Conservation (phyloP, 352 stramenopile species). For the Globisporangium polare region DNA sequence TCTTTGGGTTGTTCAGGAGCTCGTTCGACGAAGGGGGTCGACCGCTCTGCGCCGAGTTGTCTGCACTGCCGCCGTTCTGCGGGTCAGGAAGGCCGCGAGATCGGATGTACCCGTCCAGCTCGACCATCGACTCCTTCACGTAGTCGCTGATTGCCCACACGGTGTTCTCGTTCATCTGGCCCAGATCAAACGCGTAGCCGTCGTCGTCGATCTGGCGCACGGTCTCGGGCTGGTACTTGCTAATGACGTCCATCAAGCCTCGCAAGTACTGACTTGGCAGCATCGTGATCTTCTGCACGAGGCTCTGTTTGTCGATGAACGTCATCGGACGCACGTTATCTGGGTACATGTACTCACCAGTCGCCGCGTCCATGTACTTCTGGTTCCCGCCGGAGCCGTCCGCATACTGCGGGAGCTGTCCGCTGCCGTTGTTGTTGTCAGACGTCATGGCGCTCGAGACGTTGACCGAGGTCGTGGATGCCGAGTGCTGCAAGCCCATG, state of each 20-base stretch:
- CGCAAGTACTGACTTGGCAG: constrained; percentile 80
- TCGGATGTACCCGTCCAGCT: constrained; percentile 82
- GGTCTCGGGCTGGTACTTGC: constrained; percentile 85
- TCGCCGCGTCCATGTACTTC: constrained; percentile 60
- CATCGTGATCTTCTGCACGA: constrained; percentile 86
- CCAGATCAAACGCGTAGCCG: constrained; percentile 82
- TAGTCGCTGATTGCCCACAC: constrained; percentile 87
- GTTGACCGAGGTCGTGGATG: constrained; percentile 2
- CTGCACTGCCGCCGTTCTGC: constrained; percentile 1
- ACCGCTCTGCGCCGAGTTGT: constrained; percentile 10
- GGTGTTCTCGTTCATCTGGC: constrained; percentile 88
- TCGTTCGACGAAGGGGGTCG: constrained; percentile 8
- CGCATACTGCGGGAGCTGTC: constrained; percentile 25
- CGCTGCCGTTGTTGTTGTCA: constrained; percentile 23
- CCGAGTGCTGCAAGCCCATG: constrained; percentile 8
- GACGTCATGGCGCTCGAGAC: constrained; percentile 3
- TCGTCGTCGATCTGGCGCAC: constrained; percentile 86
- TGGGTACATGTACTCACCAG: constrained; percentile 84
- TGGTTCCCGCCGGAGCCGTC: constrained; percentile 67
- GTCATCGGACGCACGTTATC: constrained; percentile 83
- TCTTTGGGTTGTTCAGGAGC: constrained; percentile 63
- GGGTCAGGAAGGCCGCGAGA: constrained; percentile 36
- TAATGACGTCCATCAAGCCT: constrained; percentile 85
- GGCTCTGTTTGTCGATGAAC: constrained; percentile 77
- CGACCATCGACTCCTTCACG: constrained; percentile 83